Evolutionary conservation across 2,329 filamentous ascomycete genomes (phyloP).

Genomic region (Penicillium sp.): DNA sequence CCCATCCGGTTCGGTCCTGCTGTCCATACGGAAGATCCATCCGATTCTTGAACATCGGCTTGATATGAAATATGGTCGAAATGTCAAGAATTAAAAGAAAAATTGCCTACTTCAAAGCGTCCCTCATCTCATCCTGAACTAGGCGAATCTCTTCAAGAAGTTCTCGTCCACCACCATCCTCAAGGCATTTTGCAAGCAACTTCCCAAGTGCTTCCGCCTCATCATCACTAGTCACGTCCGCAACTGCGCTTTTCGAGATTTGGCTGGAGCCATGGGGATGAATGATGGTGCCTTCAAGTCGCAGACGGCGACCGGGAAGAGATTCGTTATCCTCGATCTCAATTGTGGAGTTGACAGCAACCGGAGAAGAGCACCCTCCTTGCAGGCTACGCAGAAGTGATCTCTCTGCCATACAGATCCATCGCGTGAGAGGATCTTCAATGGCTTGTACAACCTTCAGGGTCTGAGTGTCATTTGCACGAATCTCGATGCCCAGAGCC

Average conservation of each 20-base stretch:
- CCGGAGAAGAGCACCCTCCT: conserved; percentile 16
- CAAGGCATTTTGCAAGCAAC: conserved; percentile 1
- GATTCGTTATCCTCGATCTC: not conserved
- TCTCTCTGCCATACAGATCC: conserved; percentile 14
- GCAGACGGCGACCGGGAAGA: not conserved
- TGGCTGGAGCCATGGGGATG: conserved; percentile 9
- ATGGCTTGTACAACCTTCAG: conserved; percentile 4
- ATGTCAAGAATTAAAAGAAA: not conserved
- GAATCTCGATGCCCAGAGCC: conserved; percentile 58
- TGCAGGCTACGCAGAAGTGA: conserved; percentile 12
- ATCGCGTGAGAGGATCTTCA: conserved; percentile 6
- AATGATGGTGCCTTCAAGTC: conserved; percentile 6
- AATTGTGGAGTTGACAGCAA: conserved; percentile 15
- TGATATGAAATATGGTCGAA: not conserved
- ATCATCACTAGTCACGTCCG: not conserved
- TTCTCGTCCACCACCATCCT: conserved; percentile 2
- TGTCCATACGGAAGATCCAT: not conserved
- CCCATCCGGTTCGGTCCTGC: too few relatives aligned
- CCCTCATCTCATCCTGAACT: not conserved
- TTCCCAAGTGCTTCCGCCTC: conserved; percentile 4
- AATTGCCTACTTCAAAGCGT: not conserved
- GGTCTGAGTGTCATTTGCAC: conserved; percentile 2
- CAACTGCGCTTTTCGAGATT: not conserved
- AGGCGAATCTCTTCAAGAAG: conserved; percentile 6
- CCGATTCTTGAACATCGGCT: not conserved